These are phyloP conservation scores for Hortiboletus rubellus DNA, from an alignment of 1,284 basidiomycete species.

Conservation along the genomic window DNA sequence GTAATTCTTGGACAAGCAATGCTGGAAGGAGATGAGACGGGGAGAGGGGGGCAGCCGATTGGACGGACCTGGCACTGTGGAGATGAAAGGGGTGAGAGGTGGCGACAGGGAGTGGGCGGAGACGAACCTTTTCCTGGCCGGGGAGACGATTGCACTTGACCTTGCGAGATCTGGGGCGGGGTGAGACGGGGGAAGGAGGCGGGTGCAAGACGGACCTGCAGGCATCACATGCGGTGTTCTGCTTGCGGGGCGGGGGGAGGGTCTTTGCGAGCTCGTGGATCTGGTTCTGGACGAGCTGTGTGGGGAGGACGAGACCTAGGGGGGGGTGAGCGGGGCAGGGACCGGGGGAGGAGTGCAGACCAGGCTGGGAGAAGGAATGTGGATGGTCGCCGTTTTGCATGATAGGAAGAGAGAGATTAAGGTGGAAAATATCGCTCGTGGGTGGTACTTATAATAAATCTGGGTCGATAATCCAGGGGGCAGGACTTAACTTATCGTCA, in stretches of 20 bases:
- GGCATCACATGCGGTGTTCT: constrained; percentile 90
- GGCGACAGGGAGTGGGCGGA: constrained; percentile 1
- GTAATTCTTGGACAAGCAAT: constrained; percentile 78
- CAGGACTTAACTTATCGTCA: constrained; percentile 23
- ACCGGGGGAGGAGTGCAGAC: constrained; percentile 29
- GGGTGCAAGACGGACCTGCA: constrained; percentile 56
- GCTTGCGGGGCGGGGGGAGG: constrained; percentile 75
- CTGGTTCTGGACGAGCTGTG: constrained; percentile 67
- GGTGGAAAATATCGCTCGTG: constrained; percentile 23
- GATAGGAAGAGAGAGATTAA: constrained; percentile 28
- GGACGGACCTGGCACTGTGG: constrained; percentile 62
- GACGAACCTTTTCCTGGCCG: constrained; percentile 71
- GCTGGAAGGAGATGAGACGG: constrained; percentile 43
- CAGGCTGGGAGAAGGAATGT: constrained; percentile 44
- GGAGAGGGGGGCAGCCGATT: constrained; percentile 12
- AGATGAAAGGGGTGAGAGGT: constrained; percentile 19
- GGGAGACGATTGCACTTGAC: constrained; percentile 79
- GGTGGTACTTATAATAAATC: constrained; percentile 33
- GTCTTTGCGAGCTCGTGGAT: constrained; percentile 75
- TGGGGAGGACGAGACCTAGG: constrained; percentile 59
- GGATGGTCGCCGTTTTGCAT: constrained; percentile 41
- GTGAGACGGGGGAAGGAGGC: constrained; percentile 19
- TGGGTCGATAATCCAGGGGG: constrained; percentile 21
- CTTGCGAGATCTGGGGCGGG: constrained; percentile 61
- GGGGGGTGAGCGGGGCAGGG: constrained; percentile 16